Conservation (phyloP, 2,329 filamentous ascomycete genomes). For the Colletotrichum zoysiae region DNA sequence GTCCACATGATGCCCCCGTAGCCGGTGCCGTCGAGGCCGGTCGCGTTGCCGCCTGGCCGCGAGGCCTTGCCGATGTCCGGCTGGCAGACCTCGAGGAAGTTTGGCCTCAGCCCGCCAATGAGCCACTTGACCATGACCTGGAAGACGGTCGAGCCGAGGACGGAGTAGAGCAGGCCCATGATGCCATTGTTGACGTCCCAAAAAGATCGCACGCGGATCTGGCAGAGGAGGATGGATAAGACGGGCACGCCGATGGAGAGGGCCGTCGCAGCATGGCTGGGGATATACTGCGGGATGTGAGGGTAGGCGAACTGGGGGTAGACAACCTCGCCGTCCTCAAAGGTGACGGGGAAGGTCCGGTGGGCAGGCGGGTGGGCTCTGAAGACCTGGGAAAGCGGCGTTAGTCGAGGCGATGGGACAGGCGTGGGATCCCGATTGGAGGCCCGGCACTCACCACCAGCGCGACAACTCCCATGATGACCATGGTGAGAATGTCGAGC, state of each 20-base stretch:
- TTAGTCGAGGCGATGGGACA: slow-evolving; percentile 44
- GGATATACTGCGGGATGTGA: slow-evolving; percentile 76
- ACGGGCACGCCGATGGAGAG: slow-evolving; percentile 76
- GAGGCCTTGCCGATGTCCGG: slow-evolving; percentile 63
- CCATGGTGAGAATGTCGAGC: slow-evolving; percentile 78
- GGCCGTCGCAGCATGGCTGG: slow-evolving; percentile 77
- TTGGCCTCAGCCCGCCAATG: slow-evolving; percentile 77
- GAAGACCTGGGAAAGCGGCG: slow-evolving; percentile 63
- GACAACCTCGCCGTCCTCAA: slow-evolving; percentile 75
- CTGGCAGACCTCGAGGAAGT: slow-evolving; percentile 80
- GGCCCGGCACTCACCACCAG: slow-evolving; percentile 66
- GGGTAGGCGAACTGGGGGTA: slow-evolving; percentile 79
- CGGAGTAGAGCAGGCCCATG: slow-evolving; percentile 76
- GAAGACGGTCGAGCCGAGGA: slow-evolving; percentile 78
- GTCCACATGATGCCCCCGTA: slow-evolving; percentile 76
- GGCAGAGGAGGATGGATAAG: slow-evolving; percentile 71
- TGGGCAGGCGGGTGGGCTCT: slow-evolving; percentile 73
- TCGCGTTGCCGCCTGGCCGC: slow-evolving; percentile 55
- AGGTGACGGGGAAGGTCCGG: slow-evolving; percentile 76
- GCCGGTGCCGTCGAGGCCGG: slow-evolving; percentile 63
- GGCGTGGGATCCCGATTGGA: slow-evolving; percentile 37
- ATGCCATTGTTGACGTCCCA: slow-evolving; percentile 79
- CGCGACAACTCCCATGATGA: slow-evolving; percentile 73
- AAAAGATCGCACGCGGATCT: slow-evolving; percentile 76
- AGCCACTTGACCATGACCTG: slow-evolving; percentile 83